Evolutionary conservation across 169 alveolate species (phyloP).

Genomic region (Plasmodium vivax): DNA sequence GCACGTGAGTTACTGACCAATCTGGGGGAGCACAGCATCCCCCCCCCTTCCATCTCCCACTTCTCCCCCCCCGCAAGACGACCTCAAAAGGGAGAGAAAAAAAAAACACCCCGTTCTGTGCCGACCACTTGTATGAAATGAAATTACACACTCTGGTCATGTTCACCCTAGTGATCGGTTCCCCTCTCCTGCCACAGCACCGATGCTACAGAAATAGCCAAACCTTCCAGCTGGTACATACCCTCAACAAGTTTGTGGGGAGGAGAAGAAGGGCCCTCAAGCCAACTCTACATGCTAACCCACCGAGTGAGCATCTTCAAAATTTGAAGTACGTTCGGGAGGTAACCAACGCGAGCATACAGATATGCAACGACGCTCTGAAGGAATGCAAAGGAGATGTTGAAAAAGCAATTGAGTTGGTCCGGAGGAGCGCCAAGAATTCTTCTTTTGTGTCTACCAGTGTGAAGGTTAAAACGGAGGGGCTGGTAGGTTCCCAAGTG

Average conservation of each 20-base stretch:
- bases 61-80: not conserved
- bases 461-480: constrained; percentile 57
- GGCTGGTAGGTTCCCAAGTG: constrained; percentile 16
- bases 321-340: constrained; percentile 49
- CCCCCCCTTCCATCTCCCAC: not conserved
- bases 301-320: constrained; percentile 31
- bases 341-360: constrained; percentile 67
- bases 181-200: not conserved
- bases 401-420: constrained; percentile 55
- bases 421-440: constrained; percentile 31
- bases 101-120: not conserved
- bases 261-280: not conserved
- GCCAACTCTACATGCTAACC: not conserved
- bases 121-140: constrained; percentile 15
- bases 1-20: not conserved
- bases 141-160: not conserved
- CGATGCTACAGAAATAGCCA: constrained; percentile 13
- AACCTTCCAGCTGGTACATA: not conserved
- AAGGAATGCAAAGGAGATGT: constrained; percentile 47
- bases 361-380: constrained; percentile 45
- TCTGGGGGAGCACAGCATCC: not conserved
- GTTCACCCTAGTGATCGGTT: not conserved
- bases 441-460: constrained; percentile 15
- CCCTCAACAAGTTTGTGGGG: not conserved
- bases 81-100: not conserved